Percentiles rank a stretch among this genome's conserved stretches.
Conservation (phyloP, 805 yeast species). For the Yueomyces sinensis region DNA sequence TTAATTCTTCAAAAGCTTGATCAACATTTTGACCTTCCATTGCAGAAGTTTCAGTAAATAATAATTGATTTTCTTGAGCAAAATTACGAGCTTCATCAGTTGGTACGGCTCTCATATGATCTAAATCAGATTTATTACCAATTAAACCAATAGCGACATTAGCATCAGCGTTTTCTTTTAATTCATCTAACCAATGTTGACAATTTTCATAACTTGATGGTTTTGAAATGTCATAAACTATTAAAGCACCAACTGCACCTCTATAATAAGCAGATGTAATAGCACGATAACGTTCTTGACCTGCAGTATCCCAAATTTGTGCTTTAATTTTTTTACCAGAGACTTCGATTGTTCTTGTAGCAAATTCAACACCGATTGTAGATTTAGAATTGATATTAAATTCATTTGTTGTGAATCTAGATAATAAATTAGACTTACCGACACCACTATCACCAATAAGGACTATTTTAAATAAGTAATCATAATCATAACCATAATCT, state of each 20-base stretch:
- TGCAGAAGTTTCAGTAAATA: slow-evolving; percentile 95
- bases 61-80: slow-evolving; percentile 80
- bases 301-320: slow-evolving; percentile 98
- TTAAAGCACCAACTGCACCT: slow-evolving; percentile 95
- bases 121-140: slow-evolving; percentile 84
- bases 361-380: slow-evolving; percentile 97
- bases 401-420: slow-evolving; percentile 91
- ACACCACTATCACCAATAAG: slow-evolving; percentile 96
- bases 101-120: slow-evolving; percentile 90
- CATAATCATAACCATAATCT: slow-evolving; percentile 73
- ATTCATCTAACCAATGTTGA: slow-evolving; percentile 79
- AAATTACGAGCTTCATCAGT: slow-evolving; percentile 94
- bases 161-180: slow-evolving; percentile 85
- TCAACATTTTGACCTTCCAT: slow-evolving; percentile 91
- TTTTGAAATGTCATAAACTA: slow-evolving; percentile 91
- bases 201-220: slow-evolving; percentile 77
- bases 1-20: slow-evolving; percentile 81
- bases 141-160: slow-evolving; percentile 90
- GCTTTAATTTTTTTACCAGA: slow-evolving; percentile 79
- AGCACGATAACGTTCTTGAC: slow-evolving; percentile 97
- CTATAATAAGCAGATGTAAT: slow-evolving; percentile 94
- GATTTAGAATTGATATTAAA: slow-evolving; percentile 88
- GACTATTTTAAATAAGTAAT: slow-evolving; percentile 84
- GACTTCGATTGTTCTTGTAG: slow-evolving; percentile 84
- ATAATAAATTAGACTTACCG: slow-evolving; percentile 86